These are phyloP conservation scores for Globisporangium echinulatum DNA, from an alignment of 352 stramenopile genomes.

Conservation along the genomic window DNA sequence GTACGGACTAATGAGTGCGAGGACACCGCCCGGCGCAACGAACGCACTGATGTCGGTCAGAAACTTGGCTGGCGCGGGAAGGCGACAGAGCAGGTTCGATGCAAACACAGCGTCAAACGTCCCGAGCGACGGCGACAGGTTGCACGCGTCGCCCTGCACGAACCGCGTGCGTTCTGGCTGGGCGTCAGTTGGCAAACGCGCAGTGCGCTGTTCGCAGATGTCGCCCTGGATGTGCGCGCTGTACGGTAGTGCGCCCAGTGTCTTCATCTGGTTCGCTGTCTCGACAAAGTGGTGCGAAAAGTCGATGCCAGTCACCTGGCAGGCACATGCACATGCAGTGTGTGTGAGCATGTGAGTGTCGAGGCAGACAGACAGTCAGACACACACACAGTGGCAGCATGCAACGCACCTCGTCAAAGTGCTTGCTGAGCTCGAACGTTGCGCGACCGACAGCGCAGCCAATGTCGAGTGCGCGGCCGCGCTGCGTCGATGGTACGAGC, in stretches of 20 bases:
- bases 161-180: constrained; percentile 81
- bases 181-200: constrained; percentile 53
- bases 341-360: neutral
- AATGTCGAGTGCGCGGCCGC: constrained; percentile 88
- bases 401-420: constrained; percentile 81
- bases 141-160: constrained; percentile 91
- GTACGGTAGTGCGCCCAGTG: constrained; percentile 73
- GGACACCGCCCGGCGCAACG: constrained; percentile 87
- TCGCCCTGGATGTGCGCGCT: constrained; percentile 87
- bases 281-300: constrained; percentile 90
- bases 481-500: constrained; percentile 41
- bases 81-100: constrained; percentile 93
- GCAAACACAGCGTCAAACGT: constrained; percentile 94
- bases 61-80: constrained; percentile 91
- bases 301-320: constrained; percentile 88
- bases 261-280: constrained; percentile 84
- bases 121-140: constrained; percentile 62
- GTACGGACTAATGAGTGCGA: constrained; percentile 95
- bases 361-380: neutral
- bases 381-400: neutral
- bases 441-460: constrained; percentile 92
- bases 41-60: constrained; percentile 80
- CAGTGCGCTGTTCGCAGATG: constrained; percentile 50
- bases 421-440: constrained; percentile 91
- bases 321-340: no score